A percentile compares a stretch with the other conserved stretches of the same genome.
These are phyloP conservation scores for Rhizopus delemar DNA, from an alignment of 371 early-diverging fungal species.

Conservation along the genomic window DNA sequence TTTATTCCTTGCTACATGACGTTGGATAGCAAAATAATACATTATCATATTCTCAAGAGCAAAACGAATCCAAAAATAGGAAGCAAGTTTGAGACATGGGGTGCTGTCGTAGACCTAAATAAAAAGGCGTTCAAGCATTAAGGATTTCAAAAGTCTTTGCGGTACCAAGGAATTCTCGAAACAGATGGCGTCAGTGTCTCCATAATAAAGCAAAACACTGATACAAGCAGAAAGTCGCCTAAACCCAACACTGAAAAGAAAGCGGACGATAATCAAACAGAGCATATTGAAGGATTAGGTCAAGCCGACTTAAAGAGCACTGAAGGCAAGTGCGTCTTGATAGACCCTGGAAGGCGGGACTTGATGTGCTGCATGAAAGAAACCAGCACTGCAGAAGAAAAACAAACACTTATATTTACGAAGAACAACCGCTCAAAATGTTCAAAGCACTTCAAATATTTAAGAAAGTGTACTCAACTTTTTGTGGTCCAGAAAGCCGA, in stretches of 20 bases:
- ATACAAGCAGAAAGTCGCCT: conserved; percentile 1
- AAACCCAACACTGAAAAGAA: neutral
- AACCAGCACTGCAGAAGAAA: neutral
- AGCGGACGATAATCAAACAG: neutral
- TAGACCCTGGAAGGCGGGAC: conserved; percentile 5
- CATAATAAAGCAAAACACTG: conserved; percentile 2
- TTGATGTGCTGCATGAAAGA: conserved; percentile 6
- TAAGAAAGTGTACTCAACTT: neutral
- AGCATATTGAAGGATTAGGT: neutral
- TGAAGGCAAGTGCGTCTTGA: neutral
- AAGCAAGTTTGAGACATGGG: neutral
- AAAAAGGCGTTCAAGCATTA: conserved; percentile 4
- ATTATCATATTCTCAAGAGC: too few species aligned
- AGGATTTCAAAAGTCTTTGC: conserved; percentile 6
- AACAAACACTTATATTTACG: neutral
- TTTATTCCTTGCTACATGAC: too few species aligned
- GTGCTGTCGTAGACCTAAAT: neutral
- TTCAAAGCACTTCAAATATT: neutral
- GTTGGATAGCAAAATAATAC: too few species aligned
- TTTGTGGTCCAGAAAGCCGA: neutral
- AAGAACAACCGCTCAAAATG: neutral
- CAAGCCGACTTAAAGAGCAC: neutral
- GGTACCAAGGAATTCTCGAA: conserved; percentile 4
- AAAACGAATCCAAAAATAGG: neutral
- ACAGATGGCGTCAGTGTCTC: conserved; percentile 12